Conservation (phyloP, 768 basidiomycete genomes). For the Boletus sp. region DNA sequence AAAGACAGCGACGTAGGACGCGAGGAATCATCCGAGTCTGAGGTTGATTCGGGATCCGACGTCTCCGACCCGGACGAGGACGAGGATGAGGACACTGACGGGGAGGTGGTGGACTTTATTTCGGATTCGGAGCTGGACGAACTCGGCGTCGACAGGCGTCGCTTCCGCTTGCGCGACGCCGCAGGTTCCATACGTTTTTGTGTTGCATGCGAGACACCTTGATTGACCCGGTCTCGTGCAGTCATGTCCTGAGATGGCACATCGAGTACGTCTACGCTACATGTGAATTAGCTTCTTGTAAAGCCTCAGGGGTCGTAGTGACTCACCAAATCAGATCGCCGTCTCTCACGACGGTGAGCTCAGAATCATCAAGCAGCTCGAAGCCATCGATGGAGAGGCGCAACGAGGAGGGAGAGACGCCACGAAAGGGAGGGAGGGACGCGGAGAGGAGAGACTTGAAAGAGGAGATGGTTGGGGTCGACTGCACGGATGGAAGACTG, state of each 20-base stretch:
- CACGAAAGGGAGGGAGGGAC: constrained; percentile 10
- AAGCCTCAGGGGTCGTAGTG: rapidly evolving
- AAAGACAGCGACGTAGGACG: background rate
- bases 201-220: background rate
- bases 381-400: constrained; percentile 28
- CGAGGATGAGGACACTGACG: constrained; percentile 21
- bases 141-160: constrained; percentile 9
- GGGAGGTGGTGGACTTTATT: constrained; percentile 18
- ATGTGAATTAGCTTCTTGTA: background rate
- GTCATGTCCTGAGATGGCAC: background rate
- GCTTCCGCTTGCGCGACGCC: constrained; percentile 26
- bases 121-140: constrained; percentile 23
- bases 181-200: background rate
- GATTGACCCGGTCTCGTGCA: background rate
- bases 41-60: constrained; percentile 18
- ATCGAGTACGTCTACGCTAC: constrained; percentile 18
- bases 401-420: background rate
- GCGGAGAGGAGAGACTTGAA: constrained; percentile 22
- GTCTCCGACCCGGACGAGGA: constrained; percentile 27
- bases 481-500: background rate
- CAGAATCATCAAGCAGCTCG: constrained; percentile 26
- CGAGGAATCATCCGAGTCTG: constrained; percentile 9
- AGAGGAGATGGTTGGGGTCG: constrained; percentile 4
- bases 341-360: constrained; percentile 25
- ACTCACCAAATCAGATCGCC: constrained; percentile 29